phyloP scores from a whole-genome alignment of 2,329 filamentous ascomycete species.

The Dactylellina parvicollis region DNA sequence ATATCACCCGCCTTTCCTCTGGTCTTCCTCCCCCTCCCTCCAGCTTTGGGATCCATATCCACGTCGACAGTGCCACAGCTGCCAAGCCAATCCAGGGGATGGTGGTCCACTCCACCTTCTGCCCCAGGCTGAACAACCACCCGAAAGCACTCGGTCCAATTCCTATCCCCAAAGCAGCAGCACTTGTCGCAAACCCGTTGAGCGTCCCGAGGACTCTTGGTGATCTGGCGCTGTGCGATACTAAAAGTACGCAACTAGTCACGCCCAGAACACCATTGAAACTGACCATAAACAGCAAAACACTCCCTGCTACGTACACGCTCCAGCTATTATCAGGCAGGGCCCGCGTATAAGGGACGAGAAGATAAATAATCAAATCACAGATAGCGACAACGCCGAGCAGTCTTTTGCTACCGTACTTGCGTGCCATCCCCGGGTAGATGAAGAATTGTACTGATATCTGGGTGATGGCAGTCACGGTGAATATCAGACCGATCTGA shows the following conservation, averaged over 20 bases:
- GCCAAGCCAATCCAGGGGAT: constrained; percentile 39
- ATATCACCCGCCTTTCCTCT: too few relatives aligned
- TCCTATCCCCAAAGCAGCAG: constrained; percentile 3
- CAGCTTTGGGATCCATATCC: constrained; percentile 37
- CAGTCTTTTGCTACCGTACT: constrained; percentile 18
- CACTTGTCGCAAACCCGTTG: constrained; percentile 24
- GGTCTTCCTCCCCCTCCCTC: too few relatives aligned
- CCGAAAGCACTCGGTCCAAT: constrained; percentile 28
- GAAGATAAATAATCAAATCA: constrained; percentile 24
- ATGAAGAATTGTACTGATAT: constrained; percentile 70
- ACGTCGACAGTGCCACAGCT: constrained; percentile 11
- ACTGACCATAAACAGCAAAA: constrained; percentile 5
- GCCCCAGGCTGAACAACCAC: constrained; percentile 26
- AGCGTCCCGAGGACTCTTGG: constrained; percentile 9
- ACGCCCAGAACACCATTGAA: constrained; percentile 22
- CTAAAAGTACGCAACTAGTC: constrained; percentile 22
- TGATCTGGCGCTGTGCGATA: constrained; percentile 31
- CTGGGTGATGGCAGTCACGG: constrained; percentile 69
- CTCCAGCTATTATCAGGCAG: constrained; percentile 9
- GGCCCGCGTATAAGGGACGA: constrained; percentile 19
- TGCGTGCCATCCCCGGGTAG: constrained; percentile 64
- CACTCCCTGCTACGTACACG: not conserved
- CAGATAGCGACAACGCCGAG: not conserved
- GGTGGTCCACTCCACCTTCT: constrained; percentile 28
- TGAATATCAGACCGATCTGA: constrained; percentile 71